Base-by-base conservation (phyloP, 2,329 filamentous ascomycete species). In the Dendrostoma leiphaemia region DNA sequence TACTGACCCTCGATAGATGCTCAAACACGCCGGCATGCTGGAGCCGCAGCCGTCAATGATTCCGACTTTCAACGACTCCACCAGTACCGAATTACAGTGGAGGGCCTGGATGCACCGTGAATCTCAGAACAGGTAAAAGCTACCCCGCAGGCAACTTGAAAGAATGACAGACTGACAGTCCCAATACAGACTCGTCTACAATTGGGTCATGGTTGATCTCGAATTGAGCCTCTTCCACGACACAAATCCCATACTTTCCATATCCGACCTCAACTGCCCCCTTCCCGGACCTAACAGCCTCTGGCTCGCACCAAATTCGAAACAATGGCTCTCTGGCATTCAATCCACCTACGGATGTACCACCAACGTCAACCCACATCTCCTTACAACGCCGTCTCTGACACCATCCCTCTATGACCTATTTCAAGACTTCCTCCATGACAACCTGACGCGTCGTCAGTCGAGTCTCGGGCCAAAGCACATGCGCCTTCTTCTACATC, bases 151-250 rank as follows among this genome's bases (percentile, higher is more conserved):
- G n/a, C n/a, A n/a, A n/a, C n/a, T n/a, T n/a, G n/a, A n/a, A n/a
- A n/a, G n/a, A n/a, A 3, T 3, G 6, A 15, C 13, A 26, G 12
- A 29, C 52, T 54, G 31, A 56, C 44, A 28, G 26, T 8, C 1
- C 1, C 46, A 35, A n/a, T 17, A 37, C 37, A 86, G 86, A 60
- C 73, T 90, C 29, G 81, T 88, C n/a, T 89, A 90, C 69, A 88
- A 86, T 51, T 90, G 86, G 83, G 82, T 86, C 19, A 87, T 88
- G 81, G 78, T 88, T 23, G 87, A 90, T 64, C 86, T 89, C 62
- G 87, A 90, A 67, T 72, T 88, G 52, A 82, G 83, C 45, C 71
- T 88, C 8, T 88, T 88, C 69, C 79, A 86, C 60, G 84, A 88
- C 62, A 81, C 77, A 1, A 74, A 77, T 2, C 82, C 84, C 0